Base-by-base conservation (phyloP, 2,329 filamentous ascomycete species). In the Xylariomycetidae sp. region DNA sequence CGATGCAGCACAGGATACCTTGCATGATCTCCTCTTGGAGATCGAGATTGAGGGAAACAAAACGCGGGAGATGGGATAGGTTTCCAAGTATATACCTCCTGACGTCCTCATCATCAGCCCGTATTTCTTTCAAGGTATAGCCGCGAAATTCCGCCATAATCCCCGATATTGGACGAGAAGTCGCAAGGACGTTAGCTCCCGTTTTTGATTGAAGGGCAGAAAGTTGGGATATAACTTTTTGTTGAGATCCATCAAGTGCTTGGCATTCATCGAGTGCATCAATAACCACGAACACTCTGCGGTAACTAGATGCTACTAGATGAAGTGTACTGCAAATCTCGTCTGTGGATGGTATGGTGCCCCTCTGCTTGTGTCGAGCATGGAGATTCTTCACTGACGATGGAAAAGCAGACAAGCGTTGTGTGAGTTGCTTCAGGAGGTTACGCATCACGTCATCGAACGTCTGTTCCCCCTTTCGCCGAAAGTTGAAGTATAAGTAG, bases 401-500 rank as follows among this genome's bases (percentile, higher is more conserved):
- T 11, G 31, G 25, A 11, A 33, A 16, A 19, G 7, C n/a, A 14
- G 18, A 7, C 12, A 12, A 16, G 7, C 16, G 13, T 13, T 25
- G 31, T 6, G 25, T 16, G 10, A 33, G 31, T 16, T 33, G 31
- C 16, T 20, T 18, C 7, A 27, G 25, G 8, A 33, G 12, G 25
- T 25, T 27, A 20, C 16, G 25, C 4, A 33, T 13, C 6, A 33
- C 14, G 10, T 27, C 27, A 9, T 33, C 31, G 4, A 16, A 6
- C 5, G 31, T 14, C 16, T 27, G 31, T 12, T 33, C 23, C 7
- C 22, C 5, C 16, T 27, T 11, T 20, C 13, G 8, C 9, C 31
- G 22, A 16, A 33, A 33, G 25, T 33, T 33, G 25, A 22, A 33
- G 25, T 16, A 33, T 27, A 22, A 15, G 27, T 27, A 20, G 15